A percentile compares a stretch with the other conserved stretches of the same genome.
These are phyloP conservation scores for Cryptomeria japonica DNA, from an alignment of 75 land plant genomes.

Conservation along the genomic window DNA sequence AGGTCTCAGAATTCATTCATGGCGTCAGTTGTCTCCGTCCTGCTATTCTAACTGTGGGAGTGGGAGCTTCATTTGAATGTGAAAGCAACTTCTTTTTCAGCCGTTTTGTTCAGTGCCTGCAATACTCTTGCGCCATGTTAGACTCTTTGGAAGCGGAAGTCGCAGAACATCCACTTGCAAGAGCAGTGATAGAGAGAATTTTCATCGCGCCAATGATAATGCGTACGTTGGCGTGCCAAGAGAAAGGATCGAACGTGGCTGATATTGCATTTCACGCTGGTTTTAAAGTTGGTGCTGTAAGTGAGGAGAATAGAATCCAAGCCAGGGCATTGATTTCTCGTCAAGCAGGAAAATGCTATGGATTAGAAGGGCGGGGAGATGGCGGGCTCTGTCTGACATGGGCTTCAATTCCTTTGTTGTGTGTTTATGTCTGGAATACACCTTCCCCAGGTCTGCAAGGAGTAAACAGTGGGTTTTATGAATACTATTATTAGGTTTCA, in stretches of 20 bases:
- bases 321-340: not conserved
- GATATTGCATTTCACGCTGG: conserved; percentile 30
- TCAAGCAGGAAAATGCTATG: not conserved
- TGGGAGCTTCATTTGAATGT: conserved; percentile 45
- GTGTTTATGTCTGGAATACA: not conserved
- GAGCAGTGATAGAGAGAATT: conserved; percentile 50
- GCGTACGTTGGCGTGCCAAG: conserved; percentile 11
- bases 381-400: not conserved
- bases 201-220: conserved; percentile 47
- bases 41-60: conserved; percentile 19
- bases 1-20: conserved; percentile 41
- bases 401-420: conserved; percentile 2
- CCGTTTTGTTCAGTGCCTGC: conserved; percentile 46
- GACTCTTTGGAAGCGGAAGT: conserved; percentile 68
- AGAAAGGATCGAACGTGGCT: not conserved
- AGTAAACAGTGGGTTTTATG: too few species aligned
- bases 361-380: not conserved
- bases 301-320: not conserved
- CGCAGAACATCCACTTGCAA: conserved; percentile 32
- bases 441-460: too few species aligned
- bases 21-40: conserved; percentile 17
- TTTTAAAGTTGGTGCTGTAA: not conserved
- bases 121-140: conserved; percentile 55
- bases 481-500: too few species aligned
- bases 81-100: conserved; percentile 22